Evolutionary conservation across 2,329 filamentous ascomycete species (phyloP), one percentile per base, ranked within the genome.

Genomic region (Aspergillus arachidicola): DNA sequence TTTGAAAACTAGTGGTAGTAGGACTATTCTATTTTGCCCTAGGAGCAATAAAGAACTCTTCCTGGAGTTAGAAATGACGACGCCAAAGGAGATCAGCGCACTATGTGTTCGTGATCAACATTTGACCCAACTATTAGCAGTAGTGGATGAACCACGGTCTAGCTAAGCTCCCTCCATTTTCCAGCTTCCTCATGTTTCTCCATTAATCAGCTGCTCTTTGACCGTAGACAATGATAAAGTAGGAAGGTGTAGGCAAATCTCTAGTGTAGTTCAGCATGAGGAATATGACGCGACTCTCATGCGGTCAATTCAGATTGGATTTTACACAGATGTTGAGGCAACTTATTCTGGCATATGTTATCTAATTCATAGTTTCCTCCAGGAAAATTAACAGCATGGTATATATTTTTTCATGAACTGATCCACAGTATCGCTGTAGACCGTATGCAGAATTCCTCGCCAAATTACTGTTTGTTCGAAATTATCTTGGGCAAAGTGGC

Each of bases 401-500:
- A 55, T 55, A 54, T 16, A 48, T 26, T 7, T 55, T 55, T 55
- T 36, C 7, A 38, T n/a, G n/a, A 16, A 5, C 3, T 12, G 51
- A 26, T 38, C 21, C 23, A 55, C 14, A 55, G 21, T n/a, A 54
- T 36, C 19, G 36, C 9, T 19, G 16, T 12, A 34, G 30, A 55
- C 19, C 28, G 28, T 32, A 21, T 6, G 28, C 19, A n/a, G 28
- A 6, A 34, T 32, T 32, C 16, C 28, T 16, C 9, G 48, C 28
- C 10, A 30, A 10, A 38, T 14, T 14, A 26, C 11, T 23, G 38
- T 19, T 55, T 14, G 10, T 14, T 38, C 34, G 21, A 23, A 34
- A 21, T 14, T 12, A 26, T 55, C 51, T 55, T 38, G 11, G 91
- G 90, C 68, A 94, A 79, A 14, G 86, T 89, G 46, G 85, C 84